Conservation (phyloP, 371 early-diverging fungal genomes). For the Mucor velutinosus region DNA sequence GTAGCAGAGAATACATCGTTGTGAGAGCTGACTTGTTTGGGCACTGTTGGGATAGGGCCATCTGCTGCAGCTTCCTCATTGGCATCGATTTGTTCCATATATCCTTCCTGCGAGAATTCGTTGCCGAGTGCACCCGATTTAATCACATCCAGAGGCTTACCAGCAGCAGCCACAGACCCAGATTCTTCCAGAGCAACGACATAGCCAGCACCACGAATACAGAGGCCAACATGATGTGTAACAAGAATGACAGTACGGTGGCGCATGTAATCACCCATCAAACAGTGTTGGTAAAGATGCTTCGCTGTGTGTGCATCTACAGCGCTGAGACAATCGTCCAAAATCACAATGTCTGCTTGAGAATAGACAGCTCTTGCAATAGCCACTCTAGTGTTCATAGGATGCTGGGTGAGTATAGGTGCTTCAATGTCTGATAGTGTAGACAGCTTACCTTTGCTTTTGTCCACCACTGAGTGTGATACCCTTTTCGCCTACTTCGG, state of each 20-base stretch:
- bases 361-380: slow-evolving; percentile 83
- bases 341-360: slow-evolving; percentile 63
- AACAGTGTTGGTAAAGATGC: slow-evolving; percentile 71
- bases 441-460: slow-evolving; percentile 52
- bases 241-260: slow-evolving; percentile 84
- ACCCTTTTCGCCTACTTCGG: slow-evolving; percentile 90
- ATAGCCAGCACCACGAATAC: slow-evolving; percentile 69
- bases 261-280: slow-evolving; percentile 67
- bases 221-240: slow-evolving; percentile 81
- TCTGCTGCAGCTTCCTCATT: slow-evolving; percentile 38
- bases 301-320: slow-evolving; percentile 88
- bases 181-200: slow-evolving; percentile 69
- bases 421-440: not conserved
- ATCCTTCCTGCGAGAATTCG: slow-evolving; percentile 36
- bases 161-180: slow-evolving; percentile 66
- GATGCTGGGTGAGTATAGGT: no score
- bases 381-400: slow-evolving; percentile 49
- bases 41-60: slow-evolving; percentile 37
- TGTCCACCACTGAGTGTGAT: slow-evolving; percentile 89
- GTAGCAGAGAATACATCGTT: slow-evolving; percentile 15
- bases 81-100: slow-evolving; percentile 13
- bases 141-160: slow-evolving; percentile 51
- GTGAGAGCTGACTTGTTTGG: slow-evolving; percentile 13
- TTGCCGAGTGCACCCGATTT: slow-evolving; percentile 53
- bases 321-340: slow-evolving; percentile 83